Base-by-base conservation (phyloP, 495 filamentous ascomycete species). In the Hypoxylon lenormandii region DNA sequence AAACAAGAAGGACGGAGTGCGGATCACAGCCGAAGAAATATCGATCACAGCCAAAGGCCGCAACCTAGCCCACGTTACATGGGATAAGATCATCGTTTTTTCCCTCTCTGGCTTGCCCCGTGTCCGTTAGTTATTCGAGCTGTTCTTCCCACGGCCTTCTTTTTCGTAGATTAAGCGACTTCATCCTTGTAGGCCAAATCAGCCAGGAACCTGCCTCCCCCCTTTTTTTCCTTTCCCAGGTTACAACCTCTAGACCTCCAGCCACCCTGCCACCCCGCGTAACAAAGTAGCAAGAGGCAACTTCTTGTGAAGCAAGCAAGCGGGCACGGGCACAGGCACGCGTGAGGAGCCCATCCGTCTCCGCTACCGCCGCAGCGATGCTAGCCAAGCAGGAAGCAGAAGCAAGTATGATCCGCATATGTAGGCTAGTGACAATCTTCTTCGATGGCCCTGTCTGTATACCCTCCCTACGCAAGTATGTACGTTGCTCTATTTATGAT, bases 321-420 rank as follows among this genome's bases (percentile, higher is more conserved):
- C 65, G 57, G 58, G 46, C 58, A 62, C 57, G 23, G 23, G 23
- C 23, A 53, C 68, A 57, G 61, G 46, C 60, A 64, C 52, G 63
- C 51, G 49, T 49, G 63, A 67, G 69, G 36, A 60, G 36, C n/a
- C n/a, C 58, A 59, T 58, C 62, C 68, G 50, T 59, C 68, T 52
- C 68, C 48, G 52, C 62, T 56, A 58, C 62, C 62, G 68, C 57
- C 40, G 70, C 49, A 68, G 53, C 60, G 66, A 49, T 69, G 47
- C 55, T 59, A 62, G 49, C 62, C 61, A 71, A 73, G 65, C 69
- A 70, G 60, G 64, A 70, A 77, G 73, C 69, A 76, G 70, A 75
- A 74, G 73, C 75, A 77, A 70, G 74, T 75, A 75, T 77, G 74
- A 75, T 77, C 67, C 70, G 73, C 74, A 77, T 75, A 77, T 75